These are phyloP conservation scores for Ustilago loliicola DNA, from an alignment of 1,284 basidiomycete genomes.

Conservation along the genomic window DNA sequence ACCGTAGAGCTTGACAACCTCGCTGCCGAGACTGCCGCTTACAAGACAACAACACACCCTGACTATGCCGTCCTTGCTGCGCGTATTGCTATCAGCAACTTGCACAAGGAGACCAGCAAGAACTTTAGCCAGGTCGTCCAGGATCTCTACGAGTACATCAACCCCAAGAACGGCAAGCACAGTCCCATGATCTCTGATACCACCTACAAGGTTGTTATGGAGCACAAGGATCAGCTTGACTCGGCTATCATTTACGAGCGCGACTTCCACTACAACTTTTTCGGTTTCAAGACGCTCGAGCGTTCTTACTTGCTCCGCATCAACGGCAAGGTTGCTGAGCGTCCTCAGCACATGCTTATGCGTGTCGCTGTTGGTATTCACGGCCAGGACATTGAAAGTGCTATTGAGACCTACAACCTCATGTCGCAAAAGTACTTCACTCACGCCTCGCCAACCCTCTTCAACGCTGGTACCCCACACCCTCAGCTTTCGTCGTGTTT, in stretches of 20 bases:
- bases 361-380: slow-evolving; percentile 98
- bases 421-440: slow-evolving; percentile 93
- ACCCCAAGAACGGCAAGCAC: slow-evolving; percentile 87
- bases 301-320: slow-evolving; percentile 96
- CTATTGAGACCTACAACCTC: slow-evolving; percentile 83
- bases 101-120: slow-evolving; percentile 99
- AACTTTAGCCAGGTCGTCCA: slow-evolving; percentile 91
- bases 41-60: slow-evolving; percentile 91
- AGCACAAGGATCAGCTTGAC: slow-evolving; percentile 86
- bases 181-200: slow-evolving; percentile 93
- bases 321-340: slow-evolving; percentile 93
- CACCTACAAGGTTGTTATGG: slow-evolving; percentile 85
- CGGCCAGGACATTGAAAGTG: slow-evolving; percentile 87
- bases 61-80: slow-evolving; percentile 99
- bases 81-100: slow-evolving; percentile 96
- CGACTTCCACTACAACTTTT: slow-evolving; percentile 89
- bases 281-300: slow-evolving; percentile 99
- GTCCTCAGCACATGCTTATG: slow-evolving; percentile 99
- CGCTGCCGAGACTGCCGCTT: slow-evolving; percentile 92
- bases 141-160: slow-evolving; percentile 93
- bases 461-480: slow-evolving; percentile 97
- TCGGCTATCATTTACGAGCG: slow-evolving; percentile 97
- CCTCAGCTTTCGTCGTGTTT: slow-evolving; percentile 98
- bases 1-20: slow-evolving; percentile 91
- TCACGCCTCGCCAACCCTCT: slow-evolving; percentile 96